Conservation (phyloP, 1,284 basidiomycete genomes). For the Wolfiporia cocos region DNA sequence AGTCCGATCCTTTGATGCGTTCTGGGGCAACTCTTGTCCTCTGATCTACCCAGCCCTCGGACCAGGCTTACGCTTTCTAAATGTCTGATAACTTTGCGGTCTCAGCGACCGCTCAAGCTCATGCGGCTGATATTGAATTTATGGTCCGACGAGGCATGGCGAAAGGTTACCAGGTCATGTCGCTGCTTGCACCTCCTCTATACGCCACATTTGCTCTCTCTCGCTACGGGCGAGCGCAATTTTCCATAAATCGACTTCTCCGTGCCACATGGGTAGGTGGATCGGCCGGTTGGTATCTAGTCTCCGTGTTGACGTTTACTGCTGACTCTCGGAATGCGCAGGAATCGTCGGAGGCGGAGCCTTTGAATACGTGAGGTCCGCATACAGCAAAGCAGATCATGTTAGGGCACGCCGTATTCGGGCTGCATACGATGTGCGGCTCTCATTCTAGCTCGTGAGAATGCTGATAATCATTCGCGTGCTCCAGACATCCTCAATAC, state of each 20-base stretch:
- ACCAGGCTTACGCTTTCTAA: too few species aligned
- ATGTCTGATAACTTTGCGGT: constrained; percentile 21
- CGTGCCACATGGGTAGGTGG: constrained; percentile 69
- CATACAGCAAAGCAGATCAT: constrained; percentile 33
- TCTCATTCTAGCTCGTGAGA: neutral
- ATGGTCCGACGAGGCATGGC: constrained; percentile 58
- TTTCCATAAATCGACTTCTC: constrained; percentile 54
- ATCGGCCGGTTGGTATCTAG: constrained; percentile 37
- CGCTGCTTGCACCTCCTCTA: constrained; percentile 51
- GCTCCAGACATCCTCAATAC: constrained; percentile 44
- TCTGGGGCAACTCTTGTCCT: neutral
- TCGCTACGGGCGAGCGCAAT: constrained; percentile 44
- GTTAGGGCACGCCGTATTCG: constrained; percentile 34
- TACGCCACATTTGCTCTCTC: constrained; percentile 49
- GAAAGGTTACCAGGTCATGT: constrained; percentile 59
- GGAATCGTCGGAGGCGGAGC: constrained; percentile 36
- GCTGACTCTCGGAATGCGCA: constrained; percentile 14
- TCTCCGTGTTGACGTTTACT: neutral
- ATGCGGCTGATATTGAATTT: constrained; percentile 36
- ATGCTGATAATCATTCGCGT: neutral
- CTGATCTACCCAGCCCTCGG: neutral
- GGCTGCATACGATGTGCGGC: constrained; percentile 50
- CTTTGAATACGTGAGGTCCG: constrained; percentile 38
- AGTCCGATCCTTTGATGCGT: neutral
- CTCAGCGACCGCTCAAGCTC: constrained; percentile 20